A percentile compares a stretch with the other conserved stretches of the same genome.
Evolutionary conservation across 441 rosid genomes (phyloP).

Genomic region (California macrophylla): DNA sequence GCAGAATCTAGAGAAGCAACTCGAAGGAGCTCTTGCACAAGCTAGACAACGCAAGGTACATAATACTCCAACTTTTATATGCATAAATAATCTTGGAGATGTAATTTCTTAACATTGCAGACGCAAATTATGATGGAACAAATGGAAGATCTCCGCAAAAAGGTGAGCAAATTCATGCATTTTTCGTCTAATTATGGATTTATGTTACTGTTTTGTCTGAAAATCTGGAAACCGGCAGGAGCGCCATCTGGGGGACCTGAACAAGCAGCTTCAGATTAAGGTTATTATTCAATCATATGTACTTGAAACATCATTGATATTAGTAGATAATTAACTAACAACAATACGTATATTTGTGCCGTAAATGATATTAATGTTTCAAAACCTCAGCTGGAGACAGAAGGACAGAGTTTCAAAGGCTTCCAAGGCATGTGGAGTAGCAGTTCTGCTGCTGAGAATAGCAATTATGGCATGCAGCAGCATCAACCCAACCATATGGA

Average conservation of each 20-base stretch:
- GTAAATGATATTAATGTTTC: background rate
- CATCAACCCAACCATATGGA: conserved; percentile 36
- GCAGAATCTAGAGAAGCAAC: conserved; percentile 69
- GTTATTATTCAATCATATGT: no score
- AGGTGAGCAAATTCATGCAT: conserved; percentile 25
- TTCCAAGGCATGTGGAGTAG: conserved; percentile 35
- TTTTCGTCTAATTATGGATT: background rate
- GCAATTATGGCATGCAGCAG: conserved; percentile 30
- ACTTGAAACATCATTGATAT: background rate
- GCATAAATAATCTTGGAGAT: background rate
- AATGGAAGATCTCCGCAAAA: conserved; percentile 68
- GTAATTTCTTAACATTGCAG: conserved; percentile 24
- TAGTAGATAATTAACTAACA: no score
- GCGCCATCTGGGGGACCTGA: conserved; percentile 67
- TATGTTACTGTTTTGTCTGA: background rate
- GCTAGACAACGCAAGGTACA: conserved; percentile 68
- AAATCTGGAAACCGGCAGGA: conserved; percentile 33
- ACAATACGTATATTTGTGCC: background rate
- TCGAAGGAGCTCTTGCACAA: conserved; percentile 56
- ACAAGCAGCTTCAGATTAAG: conserved; percentile 65
- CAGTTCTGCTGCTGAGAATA: conserved; percentile 23
- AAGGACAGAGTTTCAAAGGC: conserved; percentile 40
- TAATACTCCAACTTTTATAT: background rate
- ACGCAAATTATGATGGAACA: conserved; percentile 66
- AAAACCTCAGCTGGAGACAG: conserved; percentile 41